These are phyloP conservation scores for Massospora cicadina DNA, from an alignment of 371 early-diverging fungal species.

Conservation along the genomic window DNA sequence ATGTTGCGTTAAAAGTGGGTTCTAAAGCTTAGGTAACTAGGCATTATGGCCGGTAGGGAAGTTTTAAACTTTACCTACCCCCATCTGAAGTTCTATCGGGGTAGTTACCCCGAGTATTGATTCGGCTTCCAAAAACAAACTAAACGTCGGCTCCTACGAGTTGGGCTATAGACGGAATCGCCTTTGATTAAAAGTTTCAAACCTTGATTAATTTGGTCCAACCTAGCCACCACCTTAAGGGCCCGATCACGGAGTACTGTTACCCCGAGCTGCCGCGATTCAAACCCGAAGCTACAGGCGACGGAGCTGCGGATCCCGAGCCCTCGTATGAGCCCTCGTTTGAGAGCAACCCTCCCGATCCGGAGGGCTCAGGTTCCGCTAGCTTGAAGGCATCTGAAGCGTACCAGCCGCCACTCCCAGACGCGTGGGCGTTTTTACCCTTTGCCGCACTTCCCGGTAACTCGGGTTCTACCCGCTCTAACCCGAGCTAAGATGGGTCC, in stretches of 20 bases:
- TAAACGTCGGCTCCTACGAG: not conserved
- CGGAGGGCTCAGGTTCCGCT: not conserved
- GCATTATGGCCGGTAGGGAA: no score
- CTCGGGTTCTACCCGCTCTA: not conserved
- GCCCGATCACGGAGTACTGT: conserved; percentile 1
- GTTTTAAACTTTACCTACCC: no score
- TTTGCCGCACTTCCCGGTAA: conserved; percentile 9
- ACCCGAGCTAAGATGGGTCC: conserved; percentile 5
- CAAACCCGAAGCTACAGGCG: not conserved
- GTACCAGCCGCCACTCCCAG: not conserved
- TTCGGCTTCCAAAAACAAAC: not conserved
- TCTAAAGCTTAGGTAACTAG: no score
- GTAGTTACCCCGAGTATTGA: not conserved
- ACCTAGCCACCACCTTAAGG: conserved; percentile 6
- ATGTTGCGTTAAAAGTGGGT: no score
- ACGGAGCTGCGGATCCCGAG: not conserved
- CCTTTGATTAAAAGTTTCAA: not conserved
- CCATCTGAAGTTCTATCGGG: no score
- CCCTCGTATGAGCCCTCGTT: not conserved
- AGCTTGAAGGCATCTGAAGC: not conserved
- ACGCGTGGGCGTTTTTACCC: not conserved
- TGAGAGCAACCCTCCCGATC: not conserved
- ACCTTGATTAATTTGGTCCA: not conserved
- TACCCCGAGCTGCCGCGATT: not conserved
- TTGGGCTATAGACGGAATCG: not conserved